phyloP scores from a whole-genome alignment of 257 asterid genomes.

The Nemophila menziesii region DNA sequence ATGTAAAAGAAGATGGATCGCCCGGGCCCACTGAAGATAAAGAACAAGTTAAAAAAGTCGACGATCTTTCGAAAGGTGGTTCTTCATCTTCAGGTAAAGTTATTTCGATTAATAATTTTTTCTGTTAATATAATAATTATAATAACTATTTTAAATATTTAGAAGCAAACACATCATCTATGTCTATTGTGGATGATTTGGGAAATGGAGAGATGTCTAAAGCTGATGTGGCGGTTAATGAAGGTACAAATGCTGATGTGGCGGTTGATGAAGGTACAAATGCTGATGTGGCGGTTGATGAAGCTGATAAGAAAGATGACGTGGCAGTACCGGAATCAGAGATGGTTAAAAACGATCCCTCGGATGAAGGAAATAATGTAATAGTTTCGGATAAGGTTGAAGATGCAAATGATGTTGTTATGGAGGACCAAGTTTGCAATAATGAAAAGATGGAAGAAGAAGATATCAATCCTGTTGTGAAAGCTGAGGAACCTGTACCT shows the following conservation, averaged over 20 bases:
- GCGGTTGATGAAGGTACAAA: too few species aligned
- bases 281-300: constrained; percentile 20
- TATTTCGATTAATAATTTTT: too few species aligned
- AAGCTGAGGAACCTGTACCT: constrained; percentile 4
- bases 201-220: too few species aligned
- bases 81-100: constrained; percentile 27
- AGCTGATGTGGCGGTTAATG: too few species aligned
- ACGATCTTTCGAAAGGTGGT: too few species aligned
- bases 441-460: constrained; percentile 16
- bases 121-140: too few species aligned
- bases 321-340: background rate
- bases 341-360: constrained; percentile 4
- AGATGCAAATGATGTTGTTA: constrained; percentile 15
- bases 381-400: constrained; percentile 12
- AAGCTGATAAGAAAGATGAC: constrained; percentile 23
- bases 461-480: constrained; percentile 9
- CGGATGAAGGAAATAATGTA: constrained; percentile 11
- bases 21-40: too few species aligned
- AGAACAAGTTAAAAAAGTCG: too few species aligned
- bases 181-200: too few species aligned
- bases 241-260: constrained; percentile 14
- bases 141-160: too few species aligned
- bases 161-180: too few species aligned
- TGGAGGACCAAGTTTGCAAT: constrained; percentile 20
- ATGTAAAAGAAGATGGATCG: constrained; percentile 38